A percentile compares a stretch with the other conserved stretches of the same genome.
phyloP scores from a whole-genome alignment of 495 filamentous ascomycete genomes.

The Hypoxylon fragiforme region DNA sequence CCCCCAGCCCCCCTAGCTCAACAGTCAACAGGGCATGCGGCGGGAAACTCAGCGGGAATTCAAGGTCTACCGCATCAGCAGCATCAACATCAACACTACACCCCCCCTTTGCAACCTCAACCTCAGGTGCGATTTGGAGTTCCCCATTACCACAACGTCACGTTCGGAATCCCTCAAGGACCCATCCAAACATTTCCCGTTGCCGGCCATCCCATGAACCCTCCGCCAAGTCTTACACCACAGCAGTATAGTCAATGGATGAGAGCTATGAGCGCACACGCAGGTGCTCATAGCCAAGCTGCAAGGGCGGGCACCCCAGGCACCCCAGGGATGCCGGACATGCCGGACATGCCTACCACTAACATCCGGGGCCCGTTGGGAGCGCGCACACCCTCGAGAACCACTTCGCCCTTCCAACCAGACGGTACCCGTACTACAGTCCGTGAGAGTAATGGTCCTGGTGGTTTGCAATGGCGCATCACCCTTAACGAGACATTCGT shows the following conservation, averaged over 20 bases:
- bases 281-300: constrained; percentile 12
- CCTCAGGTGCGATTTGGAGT: constrained; percentile 14
- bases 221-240: constrained; percentile 9
- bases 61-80: constrained; percentile 22
- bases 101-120: constrained; percentile 16
- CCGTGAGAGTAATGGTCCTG: constrained; percentile 19
- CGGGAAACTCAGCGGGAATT: neutral
- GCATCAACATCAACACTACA: constrained; percentile 18
- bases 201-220: constrained; percentile 22
- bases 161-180: constrained; percentile 29
- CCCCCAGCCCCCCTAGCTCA: no score
- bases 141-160: constrained; percentile 15
- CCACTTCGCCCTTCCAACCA: constrained; percentile 27
- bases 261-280: constrained; percentile 24
- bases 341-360: constrained; percentile 1
- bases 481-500: constrained; percentile 26
- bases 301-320: constrained; percentile 7
- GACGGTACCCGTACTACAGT: constrained; percentile 22
- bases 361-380: constrained; percentile 10
- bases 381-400: constrained; percentile 27
- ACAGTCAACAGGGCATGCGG: no score
- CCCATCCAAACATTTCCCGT: constrained; percentile 10
- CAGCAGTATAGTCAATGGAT: constrained; percentile 35
- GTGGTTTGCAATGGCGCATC: constrained; percentile 27
- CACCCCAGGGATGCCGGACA: constrained; percentile 2